phyloP scores from a whole-genome alignment of 495 filamentous ascomycete species.

The Acidomyces sp. region DNA sequence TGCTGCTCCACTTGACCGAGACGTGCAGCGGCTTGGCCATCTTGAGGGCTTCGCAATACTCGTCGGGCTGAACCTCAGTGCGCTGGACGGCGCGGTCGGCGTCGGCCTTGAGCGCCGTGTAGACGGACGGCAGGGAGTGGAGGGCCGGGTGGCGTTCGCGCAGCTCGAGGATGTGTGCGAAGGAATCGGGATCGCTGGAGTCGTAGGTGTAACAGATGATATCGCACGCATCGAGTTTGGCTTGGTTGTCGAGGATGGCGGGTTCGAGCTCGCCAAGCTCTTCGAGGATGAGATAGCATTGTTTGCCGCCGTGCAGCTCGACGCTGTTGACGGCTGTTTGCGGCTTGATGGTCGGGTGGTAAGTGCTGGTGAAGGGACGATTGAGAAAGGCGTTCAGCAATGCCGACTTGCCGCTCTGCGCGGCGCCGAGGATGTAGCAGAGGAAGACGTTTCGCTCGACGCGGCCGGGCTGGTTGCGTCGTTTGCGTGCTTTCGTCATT shows the following conservation, averaged over 20 bases:
- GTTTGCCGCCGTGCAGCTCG: slow-evolving; percentile 82
- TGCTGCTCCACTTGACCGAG: slow-evolving; percentile 74
- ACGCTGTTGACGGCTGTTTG: slow-evolving; percentile 91
- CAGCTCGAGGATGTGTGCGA: slow-evolving; percentile 75
- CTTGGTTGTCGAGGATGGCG: slow-evolving; percentile 81
- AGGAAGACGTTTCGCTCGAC: slow-evolving; percentile 94
- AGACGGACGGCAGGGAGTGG: slow-evolving; percentile 76
- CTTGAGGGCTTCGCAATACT: slow-evolving; percentile 66
- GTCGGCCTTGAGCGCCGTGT: slow-evolving; percentile 87
- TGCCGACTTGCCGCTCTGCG: slow-evolving; percentile 74
- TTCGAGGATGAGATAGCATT: slow-evolving; percentile 89
- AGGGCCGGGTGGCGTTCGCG: slow-evolving; percentile 63
- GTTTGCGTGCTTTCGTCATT: slow-evolving; percentile 78
- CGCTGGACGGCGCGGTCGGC: slow-evolving; percentile 87
- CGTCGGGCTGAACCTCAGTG: slow-evolving; percentile 80
- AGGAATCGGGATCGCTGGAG: slow-evolving; percentile 88
- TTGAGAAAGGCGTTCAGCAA: slow-evolving; percentile 84
- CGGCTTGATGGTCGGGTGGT: slow-evolving; percentile 88
- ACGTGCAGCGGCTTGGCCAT: slow-evolving; percentile 87
- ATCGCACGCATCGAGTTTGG: slow-evolving; percentile 85
- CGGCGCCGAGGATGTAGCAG: slow-evolving; percentile 80
- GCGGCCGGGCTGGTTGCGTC: slow-evolving; percentile 61
- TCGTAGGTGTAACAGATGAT: slow-evolving; percentile 93
- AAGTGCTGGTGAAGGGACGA: slow-evolving; percentile 70
- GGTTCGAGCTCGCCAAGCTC: slow-evolving; percentile 93